Base-by-base conservation (phyloP, 352 stramenopile genomes). In the Elongisporangium undulatum region DNA sequence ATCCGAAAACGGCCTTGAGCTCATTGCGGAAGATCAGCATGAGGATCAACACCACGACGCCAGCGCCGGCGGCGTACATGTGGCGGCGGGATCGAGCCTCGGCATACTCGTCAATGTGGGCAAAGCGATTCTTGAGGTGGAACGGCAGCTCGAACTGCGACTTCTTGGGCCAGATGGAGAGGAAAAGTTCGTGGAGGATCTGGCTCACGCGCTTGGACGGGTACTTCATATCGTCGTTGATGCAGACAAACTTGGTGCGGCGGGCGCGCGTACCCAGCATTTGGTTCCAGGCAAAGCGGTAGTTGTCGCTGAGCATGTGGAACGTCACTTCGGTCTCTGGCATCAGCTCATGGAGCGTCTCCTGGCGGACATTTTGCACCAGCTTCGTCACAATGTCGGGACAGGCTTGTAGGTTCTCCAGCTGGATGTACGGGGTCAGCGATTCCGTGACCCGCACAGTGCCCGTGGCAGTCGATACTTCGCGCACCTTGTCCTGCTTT, bases 211-310 rank as follows among this genome's bases (percentile, higher is more conserved):
- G 65, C 17, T 67, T 64, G n/a, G 90, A 90, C 56, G 92, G 87
- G 52, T 82, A 76, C 61, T 96, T 83, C 85, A 98, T 97, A 74
- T 98, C 89, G 78, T 98, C 95, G 68, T 98, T 98, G 64, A 98
- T 93, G 68, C 94, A 98, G 21, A 98, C 90, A 62, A 98, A 98
- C 78, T 98, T 98, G 53, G 89, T 92, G 22, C 92, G 87, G 10
- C 89, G 75, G 51, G 85, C 86, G 41, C 95, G 86, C 53, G 96
- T 95, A 59, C 85, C 90, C 61, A 98, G 85, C 70, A 98, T 90
- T 74, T 98, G 87, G 57, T 87, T 87, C 78, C 86, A 92, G 41
- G 94, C 95, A 50, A 88, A 86, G 16, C 82, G 79, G 62, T 87
- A 94, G 68, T 98, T 89, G 60, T 98, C 94, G 50, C 79, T 91